Conservation (phyloP, 768 basidiomycete species). For the Amanita pallidorosea region DNA sequence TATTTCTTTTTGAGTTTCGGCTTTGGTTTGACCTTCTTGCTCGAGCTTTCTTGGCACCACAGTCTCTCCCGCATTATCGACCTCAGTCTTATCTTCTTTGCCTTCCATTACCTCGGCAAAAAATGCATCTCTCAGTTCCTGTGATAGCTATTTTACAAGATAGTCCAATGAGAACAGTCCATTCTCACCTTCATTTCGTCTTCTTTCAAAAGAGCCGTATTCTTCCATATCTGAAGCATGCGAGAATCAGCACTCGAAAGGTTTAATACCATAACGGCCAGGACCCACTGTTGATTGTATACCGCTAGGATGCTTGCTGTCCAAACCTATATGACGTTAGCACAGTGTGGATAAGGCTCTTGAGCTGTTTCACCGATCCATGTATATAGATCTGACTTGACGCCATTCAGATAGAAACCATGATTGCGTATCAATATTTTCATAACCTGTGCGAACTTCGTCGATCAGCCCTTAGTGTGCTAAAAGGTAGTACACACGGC, state of each 20-base stretch:
- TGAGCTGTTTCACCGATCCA: conserved; percentile 29
- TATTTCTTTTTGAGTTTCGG: conserved; percentile 38
- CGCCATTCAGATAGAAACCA: conserved; percentile 53
- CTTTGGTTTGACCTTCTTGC: conserved; percentile 22
- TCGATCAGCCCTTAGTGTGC: neutral
- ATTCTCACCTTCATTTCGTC: conserved; percentile 46
- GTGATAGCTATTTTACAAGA: neutral
- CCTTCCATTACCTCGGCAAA: conserved; percentile 26
- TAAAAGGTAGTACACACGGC: neutral
- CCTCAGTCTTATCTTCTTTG: conserved; percentile 6
- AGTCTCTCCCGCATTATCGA: conserved; percentile 7
- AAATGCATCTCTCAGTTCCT: conserved; percentile 58
- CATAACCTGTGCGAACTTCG: conserved; percentile 56
- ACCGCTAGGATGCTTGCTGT: conserved; percentile 70
- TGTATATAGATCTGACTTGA: conserved; percentile 67
- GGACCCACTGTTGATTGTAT: conserved; percentile 50
- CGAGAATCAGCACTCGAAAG: conserved; percentile 1
- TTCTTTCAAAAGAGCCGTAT: conserved; percentile 43
- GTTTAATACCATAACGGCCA: neutral
- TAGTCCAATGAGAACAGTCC: neutral
- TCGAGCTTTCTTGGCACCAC: conserved; percentile 9
- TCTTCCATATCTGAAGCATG: conserved; percentile 53
- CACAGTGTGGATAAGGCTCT: neutral
- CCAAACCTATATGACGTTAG: conserved; percentile 35
- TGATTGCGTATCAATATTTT: conserved; percentile 54